Conservation (phyloP, 192 early-diverging fungal genomes). For the Backusella tuberculispora region DNA sequence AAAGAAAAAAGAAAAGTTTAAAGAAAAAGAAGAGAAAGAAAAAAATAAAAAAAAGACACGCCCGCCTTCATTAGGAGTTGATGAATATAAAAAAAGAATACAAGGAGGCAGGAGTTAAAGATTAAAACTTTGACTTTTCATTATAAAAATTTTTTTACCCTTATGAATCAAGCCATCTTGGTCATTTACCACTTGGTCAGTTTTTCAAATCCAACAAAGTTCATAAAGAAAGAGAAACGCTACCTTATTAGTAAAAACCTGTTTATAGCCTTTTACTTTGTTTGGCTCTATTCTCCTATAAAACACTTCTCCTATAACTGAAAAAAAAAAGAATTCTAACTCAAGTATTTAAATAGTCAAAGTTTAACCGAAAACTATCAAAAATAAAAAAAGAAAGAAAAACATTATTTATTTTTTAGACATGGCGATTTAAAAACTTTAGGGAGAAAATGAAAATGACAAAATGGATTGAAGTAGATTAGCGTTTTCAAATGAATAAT, state of each 20-base stretch:
- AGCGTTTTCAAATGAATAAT: too few relatives aligned
- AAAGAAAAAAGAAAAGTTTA: not conserved
- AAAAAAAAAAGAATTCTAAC: not conserved
- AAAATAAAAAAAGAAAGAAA: too few relatives aligned
- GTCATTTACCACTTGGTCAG: not conserved
- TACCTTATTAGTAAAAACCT: conserved; percentile 13
- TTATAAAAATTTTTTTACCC: conserved; percentile 7
- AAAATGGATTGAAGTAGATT: not conserved
- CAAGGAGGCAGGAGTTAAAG: conserved; percentile 13
- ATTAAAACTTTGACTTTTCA: conserved; percentile 17
- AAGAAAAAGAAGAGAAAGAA: not conserved
- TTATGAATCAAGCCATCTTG: conserved; percentile 12
- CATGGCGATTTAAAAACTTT: not conserved
- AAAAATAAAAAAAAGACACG: not conserved
- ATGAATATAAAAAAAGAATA: conserved; percentile 15
- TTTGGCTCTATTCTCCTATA: conserved; percentile 6
- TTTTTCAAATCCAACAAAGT: conserved; percentile 15
- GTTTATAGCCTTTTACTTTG: conserved; percentile 8
- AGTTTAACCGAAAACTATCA: not conserved
- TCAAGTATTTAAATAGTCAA: conserved; percentile 12
- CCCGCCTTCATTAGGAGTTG: not conserved
- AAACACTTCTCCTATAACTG: not conserved
- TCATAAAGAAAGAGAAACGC: conserved; percentile 15
- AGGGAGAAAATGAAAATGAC: not conserved
- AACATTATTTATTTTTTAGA: not conserved